A percentile compares a stretch with the other conserved stretches of the same genome.
phyloP scores from a whole-genome alignment of 2,329 filamentous ascomycete genomes.

The Dothistroma pini region DNA sequence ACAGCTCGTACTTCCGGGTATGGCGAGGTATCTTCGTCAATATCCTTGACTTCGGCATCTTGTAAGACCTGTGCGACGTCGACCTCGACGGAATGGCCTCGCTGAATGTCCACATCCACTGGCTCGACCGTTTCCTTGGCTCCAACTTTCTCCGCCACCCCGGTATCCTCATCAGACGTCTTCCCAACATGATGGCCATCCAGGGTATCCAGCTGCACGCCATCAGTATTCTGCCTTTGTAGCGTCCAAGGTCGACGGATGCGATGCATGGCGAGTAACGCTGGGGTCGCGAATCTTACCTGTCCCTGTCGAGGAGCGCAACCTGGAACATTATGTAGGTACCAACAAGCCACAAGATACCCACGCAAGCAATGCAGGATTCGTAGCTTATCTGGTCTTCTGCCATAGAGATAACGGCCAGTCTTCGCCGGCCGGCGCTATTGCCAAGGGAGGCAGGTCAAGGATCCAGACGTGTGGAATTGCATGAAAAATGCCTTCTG shows the following conservation, averaged over 20 bases:
- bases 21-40: slow-evolving; percentile 48
- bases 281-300: background rate
- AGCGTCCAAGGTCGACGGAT: slow-evolving; percentile 27
- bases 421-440: background rate
- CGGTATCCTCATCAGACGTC: slow-evolving; percentile 17
- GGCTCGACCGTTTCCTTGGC: slow-evolving; percentile 11
- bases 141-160: slow-evolving; percentile 1
- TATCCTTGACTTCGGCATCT: slow-evolving; percentile 42
- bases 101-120: slow-evolving; percentile 17
- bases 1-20: slow-evolving; percentile 61
- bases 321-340: background rate
- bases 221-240: slow-evolving; percentile 26
- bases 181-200: slow-evolving; percentile 19
- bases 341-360: background rate
- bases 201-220: slow-evolving; percentile 26
- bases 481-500: too few relatives aligned
- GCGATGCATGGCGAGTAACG: slow-evolving; percentile 23
- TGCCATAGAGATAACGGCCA: background rate
- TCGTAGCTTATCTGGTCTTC: background rate
- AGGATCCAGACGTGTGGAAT: background rate
- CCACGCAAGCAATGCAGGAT: background rate
- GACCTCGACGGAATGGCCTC: slow-evolving; percentile 35
- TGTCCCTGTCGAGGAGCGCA: background rate
- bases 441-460: background rate
- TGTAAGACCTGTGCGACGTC: slow-evolving; percentile 40